Evolutionary conservation across 108 stramenopile species (phyloP).

Genomic region (Aureococcus anophagefferens): DNA sequence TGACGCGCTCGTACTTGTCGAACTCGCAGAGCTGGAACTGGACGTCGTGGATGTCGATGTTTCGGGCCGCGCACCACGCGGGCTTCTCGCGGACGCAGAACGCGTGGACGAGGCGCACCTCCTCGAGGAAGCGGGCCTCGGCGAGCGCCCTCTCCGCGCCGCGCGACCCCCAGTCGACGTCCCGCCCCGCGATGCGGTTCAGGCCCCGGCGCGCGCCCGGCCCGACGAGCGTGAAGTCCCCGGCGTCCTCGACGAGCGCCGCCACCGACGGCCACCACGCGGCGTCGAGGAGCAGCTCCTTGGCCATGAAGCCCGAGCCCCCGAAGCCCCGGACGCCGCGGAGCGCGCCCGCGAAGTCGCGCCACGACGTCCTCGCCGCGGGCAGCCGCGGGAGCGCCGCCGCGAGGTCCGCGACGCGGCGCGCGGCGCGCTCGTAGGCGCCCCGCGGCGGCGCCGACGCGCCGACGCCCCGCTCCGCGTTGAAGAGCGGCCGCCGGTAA

Average conservation of each 20-base stretch:
- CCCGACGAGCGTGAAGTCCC: background rate
- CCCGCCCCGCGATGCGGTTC: background rate
- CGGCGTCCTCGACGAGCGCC: background rate
- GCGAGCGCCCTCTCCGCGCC: no score
- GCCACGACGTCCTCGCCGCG: background rate
- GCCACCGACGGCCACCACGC: background rate
- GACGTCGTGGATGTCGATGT: background rate
- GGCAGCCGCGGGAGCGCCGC: background rate
- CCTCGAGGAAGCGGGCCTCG: background rate
- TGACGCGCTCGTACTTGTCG: conserved; percentile 3
- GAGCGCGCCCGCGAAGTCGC: background rate
- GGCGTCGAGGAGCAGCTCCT: background rate
- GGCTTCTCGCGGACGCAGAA: background rate
- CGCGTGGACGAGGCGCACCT: background rate
- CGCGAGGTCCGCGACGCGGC: background rate
- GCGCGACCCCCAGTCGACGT: background rate
- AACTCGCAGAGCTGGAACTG: conserved; percentile 1
- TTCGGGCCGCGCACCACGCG: no score
- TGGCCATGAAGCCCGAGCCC: background rate
- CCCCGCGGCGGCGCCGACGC: background rate
- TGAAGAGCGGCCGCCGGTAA: background rate
- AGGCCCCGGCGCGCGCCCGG: background rate
- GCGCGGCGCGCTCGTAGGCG: background rate
- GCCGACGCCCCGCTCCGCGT: background rate
- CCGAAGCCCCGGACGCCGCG: background rate